Evolutionary conservation across 2,329 filamentous ascomycete species (phyloP).

Genomic region (Cladophialophora bantiana): DNA sequence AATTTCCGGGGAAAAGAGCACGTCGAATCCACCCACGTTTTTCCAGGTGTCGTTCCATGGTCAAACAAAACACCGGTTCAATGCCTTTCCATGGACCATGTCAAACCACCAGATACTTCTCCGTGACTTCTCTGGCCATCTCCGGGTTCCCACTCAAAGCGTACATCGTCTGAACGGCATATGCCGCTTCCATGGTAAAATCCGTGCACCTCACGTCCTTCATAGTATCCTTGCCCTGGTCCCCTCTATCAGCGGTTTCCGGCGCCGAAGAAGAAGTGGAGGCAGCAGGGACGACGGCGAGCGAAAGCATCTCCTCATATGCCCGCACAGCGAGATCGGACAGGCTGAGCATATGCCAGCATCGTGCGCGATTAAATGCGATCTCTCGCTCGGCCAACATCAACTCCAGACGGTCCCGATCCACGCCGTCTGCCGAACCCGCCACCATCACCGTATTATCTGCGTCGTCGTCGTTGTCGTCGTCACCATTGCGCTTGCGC

Average conservation of each 20-base stretch:
- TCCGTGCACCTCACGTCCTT: constrained; percentile 56
- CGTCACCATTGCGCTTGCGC: background rate
- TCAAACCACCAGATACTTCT: constrained; percentile 63
- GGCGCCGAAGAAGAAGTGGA: background rate
- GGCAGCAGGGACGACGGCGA: constrained; percentile 17
- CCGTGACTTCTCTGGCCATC: constrained; percentile 67
- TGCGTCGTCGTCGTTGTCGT: background rate
- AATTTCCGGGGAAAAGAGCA: constrained; percentile 5
- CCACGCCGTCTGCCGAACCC: background rate
- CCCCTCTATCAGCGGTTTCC: background rate
- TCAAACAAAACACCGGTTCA: constrained; percentile 1
- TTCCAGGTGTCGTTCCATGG: background rate
- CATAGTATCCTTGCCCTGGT: background rate
- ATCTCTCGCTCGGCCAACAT: constrained; percentile 63
- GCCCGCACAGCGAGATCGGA: constrained; percentile 74
- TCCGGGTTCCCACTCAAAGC: constrained; percentile 68
- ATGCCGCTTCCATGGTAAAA: constrained; percentile 74
- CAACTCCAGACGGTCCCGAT: constrained; percentile 7
- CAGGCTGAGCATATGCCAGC: constrained; percentile 78
- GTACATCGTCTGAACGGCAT: constrained; percentile 74
- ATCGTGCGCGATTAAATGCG: constrained; percentile 78
- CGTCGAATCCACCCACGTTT: background rate
- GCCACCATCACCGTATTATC: background rate
- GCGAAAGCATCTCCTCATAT: constrained; percentile 68
- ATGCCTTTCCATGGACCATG: background rate